A percentile compares a stretch with the other conserved stretches of the same genome.
Conservation (phyloP, 306 rosid species). For the Prunus armeniaca region DNA sequence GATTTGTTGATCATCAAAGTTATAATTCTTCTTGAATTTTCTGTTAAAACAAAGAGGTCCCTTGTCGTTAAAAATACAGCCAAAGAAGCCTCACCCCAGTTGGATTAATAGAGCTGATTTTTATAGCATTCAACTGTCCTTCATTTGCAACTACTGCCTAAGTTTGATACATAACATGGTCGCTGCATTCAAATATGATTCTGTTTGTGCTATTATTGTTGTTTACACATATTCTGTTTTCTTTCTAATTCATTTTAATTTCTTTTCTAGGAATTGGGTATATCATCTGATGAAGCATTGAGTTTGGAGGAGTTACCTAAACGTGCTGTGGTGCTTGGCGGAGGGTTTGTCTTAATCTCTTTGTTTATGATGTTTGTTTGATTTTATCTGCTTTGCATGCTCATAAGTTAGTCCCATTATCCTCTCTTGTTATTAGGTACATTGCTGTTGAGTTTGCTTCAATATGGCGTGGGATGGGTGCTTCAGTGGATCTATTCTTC, state of each 20-base stretch:
- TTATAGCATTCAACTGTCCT: neutral
- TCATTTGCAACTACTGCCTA: neutral
- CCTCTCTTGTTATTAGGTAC: conserved; percentile 48
- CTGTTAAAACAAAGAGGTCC: neutral
- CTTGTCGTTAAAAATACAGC: neutral
- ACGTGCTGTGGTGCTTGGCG: conserved; percentile 84
- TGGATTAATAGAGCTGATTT: neutral
- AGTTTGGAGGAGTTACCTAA: conserved; percentile 91
- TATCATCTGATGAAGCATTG: conserved; percentile 96
- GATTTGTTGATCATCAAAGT: neutral
- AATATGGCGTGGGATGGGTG: conserved; percentile 97
- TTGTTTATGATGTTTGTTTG: conserved; percentile 7
- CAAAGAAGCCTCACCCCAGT: neutral
- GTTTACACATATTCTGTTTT: conserved; percentile 2
- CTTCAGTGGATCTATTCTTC: conserved; percentile 65
- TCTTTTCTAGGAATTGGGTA: conserved; percentile 68
- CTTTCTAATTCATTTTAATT: neutral
- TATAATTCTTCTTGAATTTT: neutral
- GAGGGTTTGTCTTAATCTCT: conserved; percentile 62
- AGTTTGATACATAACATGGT: neutral
- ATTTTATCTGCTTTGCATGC: conserved; percentile 13
- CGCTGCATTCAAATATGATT: conserved; percentile 8
- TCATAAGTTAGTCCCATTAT: conserved; percentile 11
- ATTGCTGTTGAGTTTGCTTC: conserved; percentile 96
- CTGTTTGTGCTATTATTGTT: neutral